phyloP scores from a whole-genome alignment of 352 stramenopile species.

The Globisporangium carolinianum region DNA sequence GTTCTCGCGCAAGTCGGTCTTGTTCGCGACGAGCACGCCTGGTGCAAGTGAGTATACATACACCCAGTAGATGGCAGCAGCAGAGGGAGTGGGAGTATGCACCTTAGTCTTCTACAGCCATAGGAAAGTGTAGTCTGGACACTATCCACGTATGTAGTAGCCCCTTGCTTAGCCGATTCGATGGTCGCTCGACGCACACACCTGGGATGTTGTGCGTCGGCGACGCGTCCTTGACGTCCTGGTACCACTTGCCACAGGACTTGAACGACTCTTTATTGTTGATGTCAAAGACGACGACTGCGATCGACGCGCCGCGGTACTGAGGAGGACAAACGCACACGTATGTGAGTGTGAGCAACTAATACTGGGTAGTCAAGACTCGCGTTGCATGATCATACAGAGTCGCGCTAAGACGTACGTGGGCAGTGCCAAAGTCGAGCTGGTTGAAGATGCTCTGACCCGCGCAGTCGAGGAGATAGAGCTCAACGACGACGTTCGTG shows the following conservation, averaged over 20 bases:
- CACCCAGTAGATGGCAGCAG: not conserved
- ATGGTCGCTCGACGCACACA: slow-evolving; percentile 13
- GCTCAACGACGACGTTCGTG: slow-evolving; percentile 87
- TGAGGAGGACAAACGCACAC: slow-evolving; percentile 10
- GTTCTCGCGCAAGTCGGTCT: slow-evolving; percentile 68
- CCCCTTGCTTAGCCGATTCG: not conserved
- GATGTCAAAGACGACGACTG: slow-evolving; percentile 74
- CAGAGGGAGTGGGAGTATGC: not conserved
- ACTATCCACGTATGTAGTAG: not conserved
- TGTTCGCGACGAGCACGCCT: slow-evolving; percentile 74
- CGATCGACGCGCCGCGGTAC: slow-evolving; percentile 76
- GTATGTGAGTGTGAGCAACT: not conserved
- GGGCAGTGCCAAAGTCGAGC: slow-evolving; percentile 78
- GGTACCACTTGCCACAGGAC: slow-evolving; percentile 76
- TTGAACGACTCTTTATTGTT: slow-evolving; percentile 87
- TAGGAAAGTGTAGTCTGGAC: not conserved
- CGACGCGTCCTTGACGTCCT: slow-evolving; percentile 66
- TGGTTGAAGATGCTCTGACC: slow-evolving; percentile 94
- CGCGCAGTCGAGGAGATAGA: slow-evolving; percentile 92
- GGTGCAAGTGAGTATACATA: not conserved
- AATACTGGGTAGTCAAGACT: not conserved
- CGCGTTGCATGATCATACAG: no score
- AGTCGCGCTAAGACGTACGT: slow-evolving; percentile 26
- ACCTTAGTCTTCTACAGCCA: not conserved
- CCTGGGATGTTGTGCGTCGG: slow-evolving; percentile 72